Percentiles rank a stretch among this genome's conserved stretches.
Conservation (phyloP, 352 stramenopile genomes). For the Phytophthora tentaculata region DNA sequence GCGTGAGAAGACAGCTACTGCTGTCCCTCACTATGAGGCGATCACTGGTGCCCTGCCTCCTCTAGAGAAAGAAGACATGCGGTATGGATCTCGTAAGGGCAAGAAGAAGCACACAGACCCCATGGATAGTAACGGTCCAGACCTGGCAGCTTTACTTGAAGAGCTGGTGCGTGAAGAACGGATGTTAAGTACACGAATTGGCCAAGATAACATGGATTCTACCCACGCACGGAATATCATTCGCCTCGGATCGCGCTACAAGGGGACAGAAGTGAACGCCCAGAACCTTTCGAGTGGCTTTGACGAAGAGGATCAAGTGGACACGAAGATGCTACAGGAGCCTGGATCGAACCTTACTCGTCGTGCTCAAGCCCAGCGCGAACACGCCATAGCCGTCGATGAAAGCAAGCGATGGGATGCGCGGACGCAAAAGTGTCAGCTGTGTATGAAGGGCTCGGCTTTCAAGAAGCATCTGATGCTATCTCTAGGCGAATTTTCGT, state of each 20-base stretch:
- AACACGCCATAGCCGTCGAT: slow-evolving; percentile 55
- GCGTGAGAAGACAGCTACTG: slow-evolving; percentile 40
- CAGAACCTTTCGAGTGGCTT: slow-evolving; percentile 78
- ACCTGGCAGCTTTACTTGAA: slow-evolving; percentile 55
- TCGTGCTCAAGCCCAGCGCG: slow-evolving; percentile 56
- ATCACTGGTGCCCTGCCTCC: slow-evolving; percentile 65
- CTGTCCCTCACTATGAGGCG: slow-evolving; percentile 68
- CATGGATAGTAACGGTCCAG: slow-evolving; percentile 20
- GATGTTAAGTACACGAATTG: slow-evolving; percentile 51
- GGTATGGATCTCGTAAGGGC: slow-evolving; percentile 60
- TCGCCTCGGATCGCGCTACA: slow-evolving; percentile 73
- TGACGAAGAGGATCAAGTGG: slow-evolving; percentile 82
- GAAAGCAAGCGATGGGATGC: slow-evolving; percentile 77
- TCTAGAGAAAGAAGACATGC: slow-evolving; percentile 73
- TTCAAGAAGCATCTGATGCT: slow-evolving; percentile 88
- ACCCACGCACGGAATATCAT: slow-evolving; percentile 78
- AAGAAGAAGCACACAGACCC: slow-evolving; percentile 57
- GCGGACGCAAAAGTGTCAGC: slow-evolving; percentile 64
- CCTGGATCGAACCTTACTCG: slow-evolving; percentile 63
- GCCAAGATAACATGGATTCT: slow-evolving; percentile 71
- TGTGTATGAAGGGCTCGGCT: slow-evolving; percentile 69
- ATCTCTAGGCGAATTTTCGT: slow-evolving; percentile 78
- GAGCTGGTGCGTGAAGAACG: slow-evolving; percentile 84
- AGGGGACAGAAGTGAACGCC: slow-evolving; percentile 68
- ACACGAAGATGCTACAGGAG: slow-evolving; percentile 65